A percentile compares a stretch with the other conserved stretches of the same genome.
These are phyloP conservation scores for Trametes cingulata DNA, from an alignment of 768 basidiomycete species.

Conservation along the genomic window DNA sequence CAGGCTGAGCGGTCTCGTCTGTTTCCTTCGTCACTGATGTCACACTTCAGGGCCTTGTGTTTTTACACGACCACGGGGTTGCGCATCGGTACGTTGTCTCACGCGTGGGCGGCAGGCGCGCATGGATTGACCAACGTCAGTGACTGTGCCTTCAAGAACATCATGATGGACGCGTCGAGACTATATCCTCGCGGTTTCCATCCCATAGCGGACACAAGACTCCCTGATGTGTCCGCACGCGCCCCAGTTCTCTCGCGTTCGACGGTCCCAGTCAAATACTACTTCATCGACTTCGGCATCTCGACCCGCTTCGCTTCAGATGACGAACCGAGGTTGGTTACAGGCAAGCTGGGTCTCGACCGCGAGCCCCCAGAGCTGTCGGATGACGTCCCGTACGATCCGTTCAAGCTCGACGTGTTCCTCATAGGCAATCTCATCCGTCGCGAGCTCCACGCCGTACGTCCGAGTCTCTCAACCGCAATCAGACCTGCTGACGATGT, in stretches of 20 bases:
- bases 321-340: slow-evolving; percentile 3
- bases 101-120: slow-evolving; percentile 8
- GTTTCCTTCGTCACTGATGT: neutral
- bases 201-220: slow-evolving; percentile 2
- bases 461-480: neutral
- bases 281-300: slow-evolving; percentile 32
- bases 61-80: slow-evolving; percentile 21
- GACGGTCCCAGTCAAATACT: slow-evolving; percentile 22
- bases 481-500: too few relatives aligned
- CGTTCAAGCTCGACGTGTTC: slow-evolving; percentile 29
- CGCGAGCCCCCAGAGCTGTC: slow-evolving; percentile 26
- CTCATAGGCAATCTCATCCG: slow-evolving; percentile 24
- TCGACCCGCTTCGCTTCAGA: slow-evolving; percentile 20
- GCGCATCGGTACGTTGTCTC: neutral
- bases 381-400: slow-evolving; percentile 23
- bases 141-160: slow-evolving; percentile 23
- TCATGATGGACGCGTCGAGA: slow-evolving; percentile 26
- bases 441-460: slow-evolving; percentile 7
- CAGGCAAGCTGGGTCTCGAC: slow-evolving; percentile 23
- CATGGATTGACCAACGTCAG: slow-evolving; percentile 27
- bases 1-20: neutral
- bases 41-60: slow-evolving; percentile 21
- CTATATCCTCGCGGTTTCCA: slow-evolving; percentile 28
- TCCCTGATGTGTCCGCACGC: neutral
- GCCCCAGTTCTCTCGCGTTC: neutral